These are phyloP conservation scores for Aspergillus homomorphus DNA, from an alignment of 495 filamentous ascomycete genomes.

Conservation along the genomic window DNA sequence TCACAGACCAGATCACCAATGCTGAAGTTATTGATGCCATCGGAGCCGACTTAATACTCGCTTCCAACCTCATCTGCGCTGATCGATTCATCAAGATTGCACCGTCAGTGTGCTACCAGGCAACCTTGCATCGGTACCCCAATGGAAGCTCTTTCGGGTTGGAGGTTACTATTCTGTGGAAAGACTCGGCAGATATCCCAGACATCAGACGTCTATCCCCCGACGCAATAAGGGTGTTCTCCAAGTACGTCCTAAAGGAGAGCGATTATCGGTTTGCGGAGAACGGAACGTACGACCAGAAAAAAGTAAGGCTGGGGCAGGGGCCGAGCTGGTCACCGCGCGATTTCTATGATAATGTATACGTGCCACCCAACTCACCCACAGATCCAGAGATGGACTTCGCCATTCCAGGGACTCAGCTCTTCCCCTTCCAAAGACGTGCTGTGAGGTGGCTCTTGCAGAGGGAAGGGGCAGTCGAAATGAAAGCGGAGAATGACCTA, in stretches of 20 bases:
- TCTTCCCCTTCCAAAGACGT: constrained; percentile 71
- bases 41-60: constrained; percentile 23
- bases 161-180: constrained; percentile 36
- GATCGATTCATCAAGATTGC: constrained; percentile 25
- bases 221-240: constrained; percentile 25
- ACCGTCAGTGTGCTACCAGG: constrained; percentile 36
- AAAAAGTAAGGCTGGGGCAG: background rate
- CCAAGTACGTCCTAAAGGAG: constrained; percentile 30
- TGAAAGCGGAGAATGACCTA: constrained; percentile 17
- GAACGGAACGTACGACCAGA: background rate
- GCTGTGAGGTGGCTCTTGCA: constrained; percentile 67
- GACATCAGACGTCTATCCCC: constrained; percentile 19
- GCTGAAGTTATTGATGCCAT: constrained; percentile 15
- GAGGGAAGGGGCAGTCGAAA: constrained; percentile 49
- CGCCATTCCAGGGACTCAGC: constrained; percentile 42
- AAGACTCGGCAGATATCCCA: constrained; percentile 34
- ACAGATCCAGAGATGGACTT: constrained; percentile 41
- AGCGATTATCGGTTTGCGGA: constrained; percentile 4
- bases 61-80: constrained; percentile 20
- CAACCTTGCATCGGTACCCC: constrained; percentile 20
- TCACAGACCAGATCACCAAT: constrained; percentile 22
- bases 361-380: constrained; percentile 49
- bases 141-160: constrained; percentile 25
- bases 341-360: constrained; percentile 65
- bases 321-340: constrained; percentile 42